Evolutionary conservation across 345 rosid species (phyloP).

Genomic region (Heritiera fomes): DNA sequence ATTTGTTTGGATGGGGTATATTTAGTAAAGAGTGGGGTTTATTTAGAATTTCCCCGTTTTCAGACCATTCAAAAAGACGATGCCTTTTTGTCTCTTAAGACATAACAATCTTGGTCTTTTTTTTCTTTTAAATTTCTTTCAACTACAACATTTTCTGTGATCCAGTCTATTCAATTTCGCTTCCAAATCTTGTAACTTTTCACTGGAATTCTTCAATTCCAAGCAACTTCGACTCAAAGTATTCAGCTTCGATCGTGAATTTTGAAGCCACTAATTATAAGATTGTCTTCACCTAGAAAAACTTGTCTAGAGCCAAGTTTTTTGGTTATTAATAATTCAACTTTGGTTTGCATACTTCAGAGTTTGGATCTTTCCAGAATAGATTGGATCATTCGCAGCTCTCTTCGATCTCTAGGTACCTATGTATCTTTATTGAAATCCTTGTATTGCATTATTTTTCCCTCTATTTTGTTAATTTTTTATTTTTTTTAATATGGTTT

Average conservation of each 20-base stretch:
- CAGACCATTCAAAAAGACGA: too few species aligned
- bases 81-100: too few species aligned
- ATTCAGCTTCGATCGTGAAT: not conserved
- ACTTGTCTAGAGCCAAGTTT: not conserved
- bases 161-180: not conserved
- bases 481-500: not conserved
- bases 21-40: too few species aligned
- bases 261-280: not conserved
- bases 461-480: not conserved
- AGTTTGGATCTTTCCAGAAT: constrained; percentile 87
- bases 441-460: too few species aligned
- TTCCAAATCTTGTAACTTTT: not conserved
- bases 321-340: not conserved
- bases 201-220: not conserved
- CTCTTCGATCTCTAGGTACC: constrained; percentile 84
- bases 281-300: not conserved
- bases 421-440: not conserved
- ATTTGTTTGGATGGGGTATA: too few species aligned
- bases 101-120: too few species aligned
- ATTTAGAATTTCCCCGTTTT: too few species aligned
- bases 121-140: not conserved
- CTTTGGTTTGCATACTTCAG: constrained; percentile 37
- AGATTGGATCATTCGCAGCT: constrained; percentile 92
- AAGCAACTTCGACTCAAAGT: not conserved
- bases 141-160: not conserved